Evolutionary conservation across 108 stramenopile genomes (phyloP).

Genomic region (Chaetoceros tenuissimus): DNA sequence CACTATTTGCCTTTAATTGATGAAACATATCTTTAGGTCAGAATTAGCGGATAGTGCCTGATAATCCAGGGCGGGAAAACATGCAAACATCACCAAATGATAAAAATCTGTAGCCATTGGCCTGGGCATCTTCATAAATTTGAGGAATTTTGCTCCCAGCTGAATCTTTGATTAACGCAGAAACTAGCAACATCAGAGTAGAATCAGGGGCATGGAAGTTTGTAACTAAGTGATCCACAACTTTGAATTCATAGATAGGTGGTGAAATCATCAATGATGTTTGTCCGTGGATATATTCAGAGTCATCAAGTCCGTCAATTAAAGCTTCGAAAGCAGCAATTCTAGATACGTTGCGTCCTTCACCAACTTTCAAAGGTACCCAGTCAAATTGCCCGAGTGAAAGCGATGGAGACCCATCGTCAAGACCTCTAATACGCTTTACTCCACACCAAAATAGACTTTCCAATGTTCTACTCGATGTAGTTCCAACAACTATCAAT

Average conservation of each 20-base stretch:
- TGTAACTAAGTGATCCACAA: slow-evolving; percentile 37
- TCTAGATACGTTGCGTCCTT: slow-evolving; percentile 9
- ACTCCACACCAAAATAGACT: slow-evolving; percentile 43
- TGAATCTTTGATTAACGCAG: slow-evolving; percentile 23
- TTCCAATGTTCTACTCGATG: slow-evolving; percentile 37
- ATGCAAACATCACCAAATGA: slow-evolving; percentile 31
- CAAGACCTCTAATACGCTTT: slow-evolving; percentile 13
- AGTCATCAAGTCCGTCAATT: slow-evolving; percentile 10
- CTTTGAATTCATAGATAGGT: slow-evolving; percentile 31
- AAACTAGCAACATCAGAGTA: slow-evolving; percentile 47
- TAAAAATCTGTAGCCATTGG: slow-evolving; percentile 28
- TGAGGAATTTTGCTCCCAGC: slow-evolving; percentile 12
- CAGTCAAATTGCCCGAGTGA: slow-evolving; percentile 31
- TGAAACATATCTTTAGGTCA: no score
- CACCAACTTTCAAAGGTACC: slow-evolving; percentile 10
- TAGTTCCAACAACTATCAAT: slow-evolving; percentile 38
- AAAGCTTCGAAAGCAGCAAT: slow-evolving; percentile 15
- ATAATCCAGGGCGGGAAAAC: no score
- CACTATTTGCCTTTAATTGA: no score
- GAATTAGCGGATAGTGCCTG: no score
- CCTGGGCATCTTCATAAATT: slow-evolving; percentile 26
- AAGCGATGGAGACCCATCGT: slow-evolving; percentile 10
- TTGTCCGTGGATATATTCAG: slow-evolving; percentile 17
- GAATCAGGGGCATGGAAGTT: slow-evolving; percentile 58
- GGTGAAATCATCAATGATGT: slow-evolving; percentile 38